Conservation (phyloP, 441 rosid species). For the Isatis lusitanica region DNA sequence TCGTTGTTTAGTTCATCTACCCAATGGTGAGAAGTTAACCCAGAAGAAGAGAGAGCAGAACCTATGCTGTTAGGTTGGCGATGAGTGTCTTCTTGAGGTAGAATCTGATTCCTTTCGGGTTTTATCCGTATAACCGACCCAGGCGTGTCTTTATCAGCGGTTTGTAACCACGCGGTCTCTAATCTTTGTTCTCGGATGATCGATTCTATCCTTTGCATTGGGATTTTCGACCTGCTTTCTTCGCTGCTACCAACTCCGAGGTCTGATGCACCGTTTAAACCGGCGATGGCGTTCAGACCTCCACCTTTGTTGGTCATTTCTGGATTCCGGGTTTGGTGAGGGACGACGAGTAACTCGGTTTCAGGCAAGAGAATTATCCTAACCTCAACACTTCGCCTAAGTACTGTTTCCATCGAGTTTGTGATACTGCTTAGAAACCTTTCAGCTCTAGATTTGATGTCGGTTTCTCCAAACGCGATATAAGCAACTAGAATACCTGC, state of each 20-base stretch:
- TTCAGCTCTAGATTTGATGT: constrained; percentile 82
- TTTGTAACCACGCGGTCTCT: constrained; percentile 96
- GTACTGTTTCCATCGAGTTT: constrained; percentile 82
- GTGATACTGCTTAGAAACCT: constrained; percentile 94
- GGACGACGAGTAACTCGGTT: constrained; percentile 37
- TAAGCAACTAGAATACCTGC: constrained; percentile 84
- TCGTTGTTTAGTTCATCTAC: constrained; percentile 70
- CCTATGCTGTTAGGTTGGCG: constrained; percentile 49
- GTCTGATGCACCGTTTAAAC: constrained; percentile 41
- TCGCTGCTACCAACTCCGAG: constrained; percentile 39
- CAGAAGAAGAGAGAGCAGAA: constrained; percentile 53
- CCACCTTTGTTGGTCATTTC: constrained; percentile 37
- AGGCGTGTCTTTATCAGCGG: constrained; percentile 79
- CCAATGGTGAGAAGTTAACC: constrained; percentile 63
- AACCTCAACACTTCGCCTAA: constrained; percentile 79
- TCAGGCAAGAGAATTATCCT: constrained; percentile 72
- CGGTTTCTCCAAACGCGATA: constrained; percentile 67
- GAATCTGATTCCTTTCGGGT: constrained; percentile 92
- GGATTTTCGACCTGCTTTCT: constrained; percentile 56
- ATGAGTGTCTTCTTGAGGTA: constrained; percentile 74
- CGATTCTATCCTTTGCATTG: constrained; percentile 91
- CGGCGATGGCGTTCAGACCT: constrained; percentile 39
- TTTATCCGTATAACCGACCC: constrained; percentile 55
- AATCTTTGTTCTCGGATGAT: constrained; percentile 90
- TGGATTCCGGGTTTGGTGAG: constrained; percentile 34